These are phyloP conservation scores for Leccinum huronense DNA, from an alignment of 1,284 basidiomycete genomes.

Conservation along the genomic window DNA sequence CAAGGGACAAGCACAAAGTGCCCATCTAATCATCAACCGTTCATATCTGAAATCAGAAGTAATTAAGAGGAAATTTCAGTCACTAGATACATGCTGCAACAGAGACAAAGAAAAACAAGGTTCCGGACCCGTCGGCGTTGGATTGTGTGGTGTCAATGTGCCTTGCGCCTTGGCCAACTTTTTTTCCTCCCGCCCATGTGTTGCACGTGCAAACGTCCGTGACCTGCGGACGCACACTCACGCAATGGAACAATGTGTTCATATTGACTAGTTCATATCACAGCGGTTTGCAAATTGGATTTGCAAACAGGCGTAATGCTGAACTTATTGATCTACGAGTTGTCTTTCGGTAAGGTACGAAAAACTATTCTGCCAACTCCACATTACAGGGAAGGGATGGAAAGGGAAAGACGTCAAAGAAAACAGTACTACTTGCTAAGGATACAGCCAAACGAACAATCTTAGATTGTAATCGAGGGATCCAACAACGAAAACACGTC, in stretches of 20 bases:
- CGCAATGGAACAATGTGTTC: neutral
- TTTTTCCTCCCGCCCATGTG: neutral
- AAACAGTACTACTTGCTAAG: neutral
- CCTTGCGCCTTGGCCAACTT: neutral
- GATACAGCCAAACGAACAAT: neutral
- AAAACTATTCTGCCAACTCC: neutral
- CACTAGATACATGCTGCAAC: neutral
- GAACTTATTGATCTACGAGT: neutral
- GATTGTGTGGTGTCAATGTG: neutral
- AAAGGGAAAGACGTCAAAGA: neutral
- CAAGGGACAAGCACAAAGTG: neutral
- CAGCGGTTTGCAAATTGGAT: neutral
- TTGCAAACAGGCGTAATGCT: neutral
- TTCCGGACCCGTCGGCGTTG: constrained; percentile 30
- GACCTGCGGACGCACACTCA: neutral
- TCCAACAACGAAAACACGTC: neutral
- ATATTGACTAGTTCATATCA: neutral
- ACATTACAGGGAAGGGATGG: neutral
- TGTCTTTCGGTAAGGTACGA: neutral
- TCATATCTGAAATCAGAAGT: neutral
- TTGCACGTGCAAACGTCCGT: neutral
- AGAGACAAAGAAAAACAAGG: constrained; percentile 26
- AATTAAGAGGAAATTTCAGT: neutral
- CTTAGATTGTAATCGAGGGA: neutral
- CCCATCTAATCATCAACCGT: neutral